Conservation (phyloP, 78 protist species). For the Creolimax fragrantissima region DNA sequence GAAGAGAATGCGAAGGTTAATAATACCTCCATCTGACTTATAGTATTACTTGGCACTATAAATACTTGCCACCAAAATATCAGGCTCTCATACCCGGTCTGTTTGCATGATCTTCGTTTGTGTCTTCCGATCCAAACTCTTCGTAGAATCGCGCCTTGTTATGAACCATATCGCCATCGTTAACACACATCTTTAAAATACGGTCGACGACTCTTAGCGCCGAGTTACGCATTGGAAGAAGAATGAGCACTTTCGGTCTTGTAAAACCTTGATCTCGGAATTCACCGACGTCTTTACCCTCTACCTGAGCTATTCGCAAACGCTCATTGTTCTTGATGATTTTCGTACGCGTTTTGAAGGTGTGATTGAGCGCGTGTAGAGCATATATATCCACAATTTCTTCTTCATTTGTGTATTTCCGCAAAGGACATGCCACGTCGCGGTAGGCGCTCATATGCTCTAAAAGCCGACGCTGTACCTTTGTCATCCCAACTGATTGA, state of each 20-base stretch:
- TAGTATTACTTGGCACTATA: too few species aligned
- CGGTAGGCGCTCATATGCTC: not conserved
- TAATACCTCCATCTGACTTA: too few species aligned
- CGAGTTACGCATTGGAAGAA: not conserved
- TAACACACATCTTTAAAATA: not conserved
- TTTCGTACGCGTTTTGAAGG: not conserved
- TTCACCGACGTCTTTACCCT: not conserved
- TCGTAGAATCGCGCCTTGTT: not conserved
- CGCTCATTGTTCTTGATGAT: not conserved
- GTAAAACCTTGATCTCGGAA: conserved; percentile 40
- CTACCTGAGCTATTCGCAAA: not conserved
- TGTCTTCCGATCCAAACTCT: conserved; percentile 20
- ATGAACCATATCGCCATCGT: not conserved
- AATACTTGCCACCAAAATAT: not conserved
- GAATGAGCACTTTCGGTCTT: conserved; percentile 21
- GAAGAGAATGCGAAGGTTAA: too few species aligned
- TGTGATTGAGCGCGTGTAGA: not conserved
- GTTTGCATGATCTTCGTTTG: not conserved
- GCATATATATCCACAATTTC: not conserved
- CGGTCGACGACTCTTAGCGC: not conserved
- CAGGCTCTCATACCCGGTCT: not conserved
- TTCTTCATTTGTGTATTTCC: not conserved
- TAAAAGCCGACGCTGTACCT: not conserved
- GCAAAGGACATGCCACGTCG: not conserved
- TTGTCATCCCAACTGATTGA: not conserved